A percentile compares a stretch with the other conserved stretches of the same genome.
These are phyloP conservation scores for Zymoseptoria passerinii DNA, from an alignment of 2,329 filamentous ascomycete genomes.

Conservation along the genomic window DNA sequence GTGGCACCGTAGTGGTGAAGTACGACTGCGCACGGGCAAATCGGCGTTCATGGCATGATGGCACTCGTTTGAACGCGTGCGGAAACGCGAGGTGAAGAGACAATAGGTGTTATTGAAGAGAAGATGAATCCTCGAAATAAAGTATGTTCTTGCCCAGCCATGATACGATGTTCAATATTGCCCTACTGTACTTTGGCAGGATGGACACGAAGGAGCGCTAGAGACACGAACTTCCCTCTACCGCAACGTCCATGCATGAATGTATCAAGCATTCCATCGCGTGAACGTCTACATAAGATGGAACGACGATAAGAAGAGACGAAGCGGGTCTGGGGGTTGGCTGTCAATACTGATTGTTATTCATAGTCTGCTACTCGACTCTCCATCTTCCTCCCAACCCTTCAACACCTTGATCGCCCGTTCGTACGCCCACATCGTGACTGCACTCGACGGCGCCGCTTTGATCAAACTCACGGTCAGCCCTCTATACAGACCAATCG, in stretches of 20 bases:
- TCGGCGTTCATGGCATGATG: background rate
- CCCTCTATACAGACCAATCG: constrained; percentile 76
- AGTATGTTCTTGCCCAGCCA: background rate
- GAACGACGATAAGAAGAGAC: too few species aligned
- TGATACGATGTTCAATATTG: background rate
- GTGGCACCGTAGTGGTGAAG: too few species aligned
- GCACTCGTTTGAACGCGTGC: background rate
- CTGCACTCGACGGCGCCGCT: constrained; percentile 82
- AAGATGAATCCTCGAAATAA: background rate
- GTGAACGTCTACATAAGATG: too few species aligned
- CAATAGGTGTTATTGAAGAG: background rate
- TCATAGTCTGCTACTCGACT: background rate
- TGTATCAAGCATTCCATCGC: too few species aligned
- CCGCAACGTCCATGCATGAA: background rate
- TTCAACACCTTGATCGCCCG: constrained; percentile 47
- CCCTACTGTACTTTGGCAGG: background rate
- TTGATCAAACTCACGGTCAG: constrained; percentile 84
- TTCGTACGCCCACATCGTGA: constrained; percentile 95
- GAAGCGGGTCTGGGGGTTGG: background rate
- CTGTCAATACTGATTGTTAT: background rate
- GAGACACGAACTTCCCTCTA: background rate
- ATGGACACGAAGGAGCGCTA: background rate
- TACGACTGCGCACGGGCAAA: background rate
- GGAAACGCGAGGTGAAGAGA: background rate
- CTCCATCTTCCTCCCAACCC: constrained; percentile 3